These are phyloP conservation scores for Kickxella alabastrina DNA, from an alignment of 192 early-diverging fungal genomes.

Conservation along the genomic window DNA sequence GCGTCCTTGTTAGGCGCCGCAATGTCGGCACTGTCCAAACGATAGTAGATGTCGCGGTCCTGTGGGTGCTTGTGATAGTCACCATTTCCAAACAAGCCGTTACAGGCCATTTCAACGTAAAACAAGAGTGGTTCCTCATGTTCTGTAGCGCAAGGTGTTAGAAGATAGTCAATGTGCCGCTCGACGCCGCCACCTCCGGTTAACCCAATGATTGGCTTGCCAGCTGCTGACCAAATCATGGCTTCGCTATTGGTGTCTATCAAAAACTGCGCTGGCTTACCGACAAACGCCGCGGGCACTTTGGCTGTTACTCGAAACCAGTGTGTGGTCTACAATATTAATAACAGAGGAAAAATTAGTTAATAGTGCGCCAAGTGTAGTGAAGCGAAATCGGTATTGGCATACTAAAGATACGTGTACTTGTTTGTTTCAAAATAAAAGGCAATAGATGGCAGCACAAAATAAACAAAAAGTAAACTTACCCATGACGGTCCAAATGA, in stretches of 20 bases:
- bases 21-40: constrained; percentile 61
- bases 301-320: constrained; percentile 66
- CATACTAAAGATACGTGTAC: no score
- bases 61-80: constrained; percentile 59
- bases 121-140: constrained; percentile 58
- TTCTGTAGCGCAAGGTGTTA: constrained; percentile 40
- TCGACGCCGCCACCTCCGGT: constrained; percentile 68
- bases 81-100: constrained; percentile 87
- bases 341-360: constrained; percentile 12
- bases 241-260: constrained; percentile 86
- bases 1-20: constrained; percentile 69
- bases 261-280: constrained; percentile 70
- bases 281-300: constrained; percentile 59
- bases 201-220: constrained; percentile 78
- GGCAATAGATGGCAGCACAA: no score
- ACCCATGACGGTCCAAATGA: constrained; percentile 84
- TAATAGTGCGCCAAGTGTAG: no score
- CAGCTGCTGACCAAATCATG: constrained; percentile 81
- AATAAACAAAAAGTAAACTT: no score
- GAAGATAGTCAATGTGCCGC: constrained; percentile 55
- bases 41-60: constrained; percentile 63
- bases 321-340: constrained; percentile 61
- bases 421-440: no score
- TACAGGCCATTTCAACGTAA: constrained; percentile 88
- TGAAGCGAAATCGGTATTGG: no score